Evolutionary conservation across 2,329 filamentous ascomycete genomes (phyloP).

Genomic region (Alternaria solani): DNA sequence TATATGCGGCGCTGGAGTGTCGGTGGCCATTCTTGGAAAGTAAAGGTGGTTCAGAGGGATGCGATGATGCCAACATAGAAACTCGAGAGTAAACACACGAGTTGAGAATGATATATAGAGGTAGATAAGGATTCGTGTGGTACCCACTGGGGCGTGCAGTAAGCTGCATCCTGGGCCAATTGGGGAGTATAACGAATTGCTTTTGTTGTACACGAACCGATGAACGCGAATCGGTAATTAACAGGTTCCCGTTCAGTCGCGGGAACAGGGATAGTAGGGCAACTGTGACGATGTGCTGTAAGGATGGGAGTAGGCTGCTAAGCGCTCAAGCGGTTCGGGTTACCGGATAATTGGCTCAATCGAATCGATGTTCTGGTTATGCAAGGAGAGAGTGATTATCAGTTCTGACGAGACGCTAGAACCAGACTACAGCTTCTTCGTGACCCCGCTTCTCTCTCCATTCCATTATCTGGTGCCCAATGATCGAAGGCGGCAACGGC

Average conservation of each 20-base stretch:
- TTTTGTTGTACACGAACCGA: neutral
- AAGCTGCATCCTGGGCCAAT: neutral
- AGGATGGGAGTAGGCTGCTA: neutral
- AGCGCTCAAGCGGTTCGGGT: neutral
- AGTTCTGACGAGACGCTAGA: neutral
- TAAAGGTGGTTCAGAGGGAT: neutral
- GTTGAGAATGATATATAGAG: neutral
- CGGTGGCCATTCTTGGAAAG: neutral
- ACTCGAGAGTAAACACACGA: neutral
- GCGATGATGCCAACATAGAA: neutral
- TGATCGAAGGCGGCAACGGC: neutral
- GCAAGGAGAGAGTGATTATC: neutral
- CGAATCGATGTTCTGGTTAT: neutral
- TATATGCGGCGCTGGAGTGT: neutral
- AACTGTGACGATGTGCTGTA: neutral
- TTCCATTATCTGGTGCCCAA: neutral
- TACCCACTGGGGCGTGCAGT: neutral
- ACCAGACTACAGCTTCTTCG: neutral
- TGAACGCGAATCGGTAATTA: neutral
- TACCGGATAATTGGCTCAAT: neutral
- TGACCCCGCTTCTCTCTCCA: slow-evolving; percentile 2
- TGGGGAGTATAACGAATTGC: neutral
- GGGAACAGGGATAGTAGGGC: neutral
- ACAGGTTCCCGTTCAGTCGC: neutral
- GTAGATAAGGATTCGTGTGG: neutral